Conservation (phyloP, 1,284 basidiomycete species). For the Mrakiaceae sp. region DNA sequence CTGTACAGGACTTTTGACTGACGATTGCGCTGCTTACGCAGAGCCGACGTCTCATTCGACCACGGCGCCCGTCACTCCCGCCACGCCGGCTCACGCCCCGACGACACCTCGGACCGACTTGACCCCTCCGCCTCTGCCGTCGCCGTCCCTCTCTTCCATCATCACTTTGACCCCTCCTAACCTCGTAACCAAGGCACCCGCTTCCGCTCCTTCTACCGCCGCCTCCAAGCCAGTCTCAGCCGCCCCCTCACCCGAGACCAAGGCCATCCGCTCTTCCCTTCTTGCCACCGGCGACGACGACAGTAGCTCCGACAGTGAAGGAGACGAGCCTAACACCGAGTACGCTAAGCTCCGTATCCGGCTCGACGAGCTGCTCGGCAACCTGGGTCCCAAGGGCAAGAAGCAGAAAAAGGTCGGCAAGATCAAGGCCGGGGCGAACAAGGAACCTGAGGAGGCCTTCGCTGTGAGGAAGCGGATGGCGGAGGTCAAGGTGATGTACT, state of each 20-base stretch:
- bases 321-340: constrained; percentile 45
- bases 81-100: constrained; percentile 20
- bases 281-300: neutral
- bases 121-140: neutral
- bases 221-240: neutral
- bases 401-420: constrained; percentile 20
- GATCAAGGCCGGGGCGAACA: neutral
- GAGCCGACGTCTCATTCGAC: neutral
- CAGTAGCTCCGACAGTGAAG: constrained; percentile 7
- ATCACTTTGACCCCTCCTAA: constrained; percentile 7
- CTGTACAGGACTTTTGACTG: neutral
- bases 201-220: neutral
- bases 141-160: neutral
- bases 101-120: constrained; percentile 15
- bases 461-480: constrained; percentile 47
- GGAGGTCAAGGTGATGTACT: constrained; percentile 52
- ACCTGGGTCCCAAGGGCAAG: constrained; percentile 21
- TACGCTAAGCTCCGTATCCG: constrained; percentile 52
- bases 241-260: neutral
- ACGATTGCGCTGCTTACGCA: neutral
- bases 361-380: constrained; percentile 38
- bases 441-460: constrained; percentile 38
- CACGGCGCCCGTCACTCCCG: neutral
- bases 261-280: neutral
- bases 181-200: neutral